A percentile compares a stretch with the other conserved stretches of the same genome.
Evolutionary conservation across 768 basidiomycete species (phyloP).

Genomic region (Leucosporidium scottii): DNA sequence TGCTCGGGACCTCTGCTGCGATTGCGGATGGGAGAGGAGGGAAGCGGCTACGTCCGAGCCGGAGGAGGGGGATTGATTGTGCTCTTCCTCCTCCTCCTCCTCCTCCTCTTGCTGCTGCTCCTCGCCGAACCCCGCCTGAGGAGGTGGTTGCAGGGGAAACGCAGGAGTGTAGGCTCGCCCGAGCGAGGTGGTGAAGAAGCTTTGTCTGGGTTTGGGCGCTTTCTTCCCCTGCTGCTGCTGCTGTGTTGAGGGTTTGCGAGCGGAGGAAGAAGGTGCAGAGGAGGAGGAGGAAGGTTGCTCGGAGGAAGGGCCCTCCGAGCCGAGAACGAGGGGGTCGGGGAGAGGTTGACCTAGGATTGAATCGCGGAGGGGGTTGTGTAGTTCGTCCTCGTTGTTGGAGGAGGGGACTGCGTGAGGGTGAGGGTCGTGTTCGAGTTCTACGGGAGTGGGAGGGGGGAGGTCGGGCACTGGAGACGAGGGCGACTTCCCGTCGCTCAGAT

Average conservation of each 20-base stretch:
- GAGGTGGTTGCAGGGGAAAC: too few relatives aligned
- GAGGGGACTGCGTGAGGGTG: not conserved
- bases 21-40: not conserved
- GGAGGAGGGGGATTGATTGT: not conserved
- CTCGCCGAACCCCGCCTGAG: too few relatives aligned
- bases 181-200: not conserved
- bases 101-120: not conserved
- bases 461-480: conserved; percentile 17
- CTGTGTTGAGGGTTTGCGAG: too few relatives aligned
- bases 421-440: not conserved
- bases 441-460: conserved; percentile 10
- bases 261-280: too few relatives aligned
- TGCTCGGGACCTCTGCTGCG: not conserved
- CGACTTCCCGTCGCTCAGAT: too few relatives aligned
- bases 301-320: too few relatives aligned
- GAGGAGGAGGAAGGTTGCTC: too few relatives aligned
- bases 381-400: too few relatives aligned
- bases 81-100: not conserved
- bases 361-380: too few relatives aligned
- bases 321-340: not conserved
- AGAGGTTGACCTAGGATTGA: not conserved
- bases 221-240: not conserved
- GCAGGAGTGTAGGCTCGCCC: not conserved
- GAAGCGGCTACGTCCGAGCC: not conserved
- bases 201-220: not conserved